These are phyloP conservation scores for Funneliformis caledonium DNA, from an alignment of 371 early-diverging fungal species.

Conservation along the genomic window DNA sequence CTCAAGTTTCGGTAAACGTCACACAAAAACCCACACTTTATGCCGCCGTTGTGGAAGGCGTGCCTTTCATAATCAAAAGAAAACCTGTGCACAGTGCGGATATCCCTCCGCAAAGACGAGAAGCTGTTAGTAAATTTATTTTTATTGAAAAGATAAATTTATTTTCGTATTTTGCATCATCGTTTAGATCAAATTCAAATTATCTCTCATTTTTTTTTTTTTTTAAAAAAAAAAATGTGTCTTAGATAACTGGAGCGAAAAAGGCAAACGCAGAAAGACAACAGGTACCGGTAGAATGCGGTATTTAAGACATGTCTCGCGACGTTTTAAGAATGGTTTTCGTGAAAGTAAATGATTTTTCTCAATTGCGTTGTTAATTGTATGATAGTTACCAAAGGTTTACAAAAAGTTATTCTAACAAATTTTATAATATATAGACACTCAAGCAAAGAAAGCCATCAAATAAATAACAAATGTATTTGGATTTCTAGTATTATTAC, in stretches of 20 bases:
- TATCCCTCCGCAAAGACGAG: constrained; percentile 99
- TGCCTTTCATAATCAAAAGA: constrained; percentile 99
- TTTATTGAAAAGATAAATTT: not conserved
- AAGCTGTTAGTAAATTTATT: constrained; percentile 71
- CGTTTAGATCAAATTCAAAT: not conserved
- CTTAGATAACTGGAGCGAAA: constrained; percentile 92
- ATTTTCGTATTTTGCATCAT: not conserved
- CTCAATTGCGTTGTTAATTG: not conserved
- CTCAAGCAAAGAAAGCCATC: too few relatives aligned
- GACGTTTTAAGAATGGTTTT: constrained; percentile 98
- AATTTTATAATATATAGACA: not conserved
- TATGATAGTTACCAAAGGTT: not conserved
- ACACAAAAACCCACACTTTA: constrained; percentile 98
- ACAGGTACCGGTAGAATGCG: constrained; percentile 99
- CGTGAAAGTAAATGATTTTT: constrained; percentile 68
- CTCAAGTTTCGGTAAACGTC: constrained; percentile 99
- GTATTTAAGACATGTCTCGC: constrained; percentile 91
- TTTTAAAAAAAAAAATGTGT: not conserved
- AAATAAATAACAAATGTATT: too few relatives aligned
- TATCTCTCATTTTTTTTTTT: not conserved
- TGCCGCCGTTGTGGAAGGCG: constrained; percentile 99
- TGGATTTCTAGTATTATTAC: too few relatives aligned
- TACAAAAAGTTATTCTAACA: not conserved
- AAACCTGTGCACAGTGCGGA: constrained; percentile 99
- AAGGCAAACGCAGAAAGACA: constrained; percentile 97